phyloP scores from a whole-genome alignment of 805 yeast genomes.

The Phaffomyces opuntiae region DNA sequence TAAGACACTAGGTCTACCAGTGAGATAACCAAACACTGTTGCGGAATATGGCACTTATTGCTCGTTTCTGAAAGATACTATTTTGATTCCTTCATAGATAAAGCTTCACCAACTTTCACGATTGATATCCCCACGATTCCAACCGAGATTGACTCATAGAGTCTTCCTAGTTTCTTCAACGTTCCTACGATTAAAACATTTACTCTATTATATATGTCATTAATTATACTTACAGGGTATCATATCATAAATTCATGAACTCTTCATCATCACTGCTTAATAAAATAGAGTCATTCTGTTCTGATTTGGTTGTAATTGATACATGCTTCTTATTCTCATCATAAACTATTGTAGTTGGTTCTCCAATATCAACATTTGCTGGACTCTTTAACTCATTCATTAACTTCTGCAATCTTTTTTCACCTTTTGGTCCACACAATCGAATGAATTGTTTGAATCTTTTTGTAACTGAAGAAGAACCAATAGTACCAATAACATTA shows the following conservation, averaged over 20 bases:
- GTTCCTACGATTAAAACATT: too few relatives aligned
- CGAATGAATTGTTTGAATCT: slow-evolving; percentile 10
- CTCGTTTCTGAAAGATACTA: too few relatives aligned
- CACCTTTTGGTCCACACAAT: slow-evolving; percentile 5
- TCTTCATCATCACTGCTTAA: slow-evolving; percentile 11
- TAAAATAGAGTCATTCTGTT: background rate
- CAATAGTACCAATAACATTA: slow-evolving; percentile 8
- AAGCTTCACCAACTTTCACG: too few relatives aligned
- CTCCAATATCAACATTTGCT: background rate
- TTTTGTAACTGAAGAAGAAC: slow-evolving; percentile 9
- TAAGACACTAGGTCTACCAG: too few relatives aligned
- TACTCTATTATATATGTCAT: too few relatives aligned
- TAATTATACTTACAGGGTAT: background rate
- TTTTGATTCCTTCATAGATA: too few relatives aligned
- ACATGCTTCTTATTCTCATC: background rate
- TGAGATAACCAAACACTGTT: too few relatives aligned
- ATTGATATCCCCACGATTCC: too few relatives aligned
- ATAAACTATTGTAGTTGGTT: slow-evolving; percentile 1
- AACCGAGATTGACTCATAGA: too few relatives aligned
- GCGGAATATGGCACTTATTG: too few relatives aligned
- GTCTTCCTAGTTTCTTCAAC: too few relatives aligned
- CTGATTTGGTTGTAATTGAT: background rate
- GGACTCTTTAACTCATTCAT: slow-evolving; percentile 2
- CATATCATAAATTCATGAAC: slow-evolving; percentile 9
- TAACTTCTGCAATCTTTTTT: slow-evolving; percentile 9